phyloP scores from a whole-genome alignment of 1,139 yeast genomes.

The Hemisphaericaspora xylanilytica region DNA sequence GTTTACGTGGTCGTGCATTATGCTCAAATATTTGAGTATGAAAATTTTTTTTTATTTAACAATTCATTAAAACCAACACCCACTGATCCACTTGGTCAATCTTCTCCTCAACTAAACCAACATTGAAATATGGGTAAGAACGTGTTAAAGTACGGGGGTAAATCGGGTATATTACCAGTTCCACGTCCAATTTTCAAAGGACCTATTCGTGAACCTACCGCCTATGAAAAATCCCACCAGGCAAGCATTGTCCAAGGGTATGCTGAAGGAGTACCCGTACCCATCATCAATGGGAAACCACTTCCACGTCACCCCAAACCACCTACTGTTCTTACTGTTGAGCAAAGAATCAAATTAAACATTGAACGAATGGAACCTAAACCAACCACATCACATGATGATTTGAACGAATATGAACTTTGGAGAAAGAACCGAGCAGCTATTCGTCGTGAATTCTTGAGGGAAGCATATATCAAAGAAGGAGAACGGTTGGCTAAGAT shows the following conservation, averaged over 20 bases:
- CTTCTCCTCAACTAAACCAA: too few relatives aligned
- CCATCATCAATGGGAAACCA: conserved; percentile 51
- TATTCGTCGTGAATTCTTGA: conserved; percentile 69
- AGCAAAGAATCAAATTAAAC: conserved; percentile 52
- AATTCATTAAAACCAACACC: neutral
- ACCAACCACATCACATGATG: conserved; percentile 21
- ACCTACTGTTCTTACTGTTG: conserved; percentile 56
- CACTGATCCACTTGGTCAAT: neutral
- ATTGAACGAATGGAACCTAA: conserved; percentile 42
- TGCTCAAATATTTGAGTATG: neutral
- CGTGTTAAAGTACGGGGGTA: conserved; percentile 54
- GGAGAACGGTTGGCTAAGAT: conserved; percentile 47
- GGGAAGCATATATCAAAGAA: conserved; percentile 64
- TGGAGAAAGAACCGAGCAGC: conserved; percentile 60
- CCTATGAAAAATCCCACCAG: conserved; percentile 34
- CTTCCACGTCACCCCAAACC: conserved; percentile 41
- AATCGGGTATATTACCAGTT: conserved; percentile 80
- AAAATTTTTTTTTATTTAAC: conserved; percentile 6
- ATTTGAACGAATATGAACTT: conserved; percentile 47
- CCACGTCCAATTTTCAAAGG: conserved; percentile 67
- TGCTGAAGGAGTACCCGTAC: conserved; percentile 73
- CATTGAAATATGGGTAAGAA: conserved; percentile 49
- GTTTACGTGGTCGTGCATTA: neutral
- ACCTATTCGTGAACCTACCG: conserved; percentile 56
- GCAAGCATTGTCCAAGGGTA: conserved; percentile 60